Conservation (phyloP, 306 rosid genomes). For the Elaeagnus macrophylla region DNA sequence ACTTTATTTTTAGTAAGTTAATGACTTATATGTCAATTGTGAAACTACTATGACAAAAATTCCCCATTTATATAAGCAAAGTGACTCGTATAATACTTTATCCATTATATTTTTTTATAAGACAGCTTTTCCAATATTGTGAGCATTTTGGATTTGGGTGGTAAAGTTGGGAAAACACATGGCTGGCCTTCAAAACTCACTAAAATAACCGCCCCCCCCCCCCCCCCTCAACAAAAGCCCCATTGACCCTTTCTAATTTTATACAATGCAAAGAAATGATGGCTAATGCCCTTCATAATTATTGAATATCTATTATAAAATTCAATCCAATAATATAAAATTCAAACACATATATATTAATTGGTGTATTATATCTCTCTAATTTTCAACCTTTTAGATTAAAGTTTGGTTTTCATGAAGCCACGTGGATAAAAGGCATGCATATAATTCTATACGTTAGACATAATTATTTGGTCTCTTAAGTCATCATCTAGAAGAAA, state of each 20-base stretch:
- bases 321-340: not conserved
- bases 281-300: too few relatives aligned
- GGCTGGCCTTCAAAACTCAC: constrained; percentile 16
- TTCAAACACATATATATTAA: not conserved
- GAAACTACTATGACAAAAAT: too few relatives aligned
- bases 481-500: not conserved
- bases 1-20: too few relatives aligned
- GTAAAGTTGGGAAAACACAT: constrained; percentile 10
- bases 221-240: not conserved
- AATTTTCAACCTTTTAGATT: constrained; percentile 4
- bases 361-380: not conserved
- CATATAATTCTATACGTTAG: not conserved
- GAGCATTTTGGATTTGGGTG: constrained; percentile 38
- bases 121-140: constrained; percentile 40
- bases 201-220: too few relatives aligned
- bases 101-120: too few relatives aligned
- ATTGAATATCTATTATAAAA: too few relatives aligned
- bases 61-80: too few relatives aligned
- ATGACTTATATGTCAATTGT: too few relatives aligned
- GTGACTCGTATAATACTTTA: too few relatives aligned
- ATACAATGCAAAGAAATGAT: too few relatives aligned
- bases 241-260: too few relatives aligned
- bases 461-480: not conserved
- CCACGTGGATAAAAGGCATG: constrained; percentile 26
- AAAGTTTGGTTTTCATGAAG: constrained; percentile 20